Conservation (phyloP, 345 rosid species). For the Murraya paniculata region DNA sequence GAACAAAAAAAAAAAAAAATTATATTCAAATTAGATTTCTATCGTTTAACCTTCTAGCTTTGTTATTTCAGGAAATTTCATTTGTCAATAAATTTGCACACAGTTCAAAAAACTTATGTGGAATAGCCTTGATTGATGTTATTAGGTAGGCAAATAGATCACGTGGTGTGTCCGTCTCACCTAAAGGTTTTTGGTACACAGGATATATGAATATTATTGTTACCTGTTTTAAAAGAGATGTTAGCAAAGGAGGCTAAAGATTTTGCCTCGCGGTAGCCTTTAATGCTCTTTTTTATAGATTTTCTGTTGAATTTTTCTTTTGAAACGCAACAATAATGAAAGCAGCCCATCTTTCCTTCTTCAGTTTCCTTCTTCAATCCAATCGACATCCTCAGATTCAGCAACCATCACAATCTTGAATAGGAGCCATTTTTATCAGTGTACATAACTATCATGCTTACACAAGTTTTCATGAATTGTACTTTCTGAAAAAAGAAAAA, state of each 20-base stretch:
- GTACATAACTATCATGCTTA: background rate
- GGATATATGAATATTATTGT: background rate
- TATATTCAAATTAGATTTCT: background rate
- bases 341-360: conserved; percentile 45
- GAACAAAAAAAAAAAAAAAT: background rate
- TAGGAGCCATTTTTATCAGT: background rate
- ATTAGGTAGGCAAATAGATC: no score
- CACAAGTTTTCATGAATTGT: background rate
- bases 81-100: no score
- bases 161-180: no score
- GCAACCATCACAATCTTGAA: conserved; percentile 35
- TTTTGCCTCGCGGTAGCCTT: conserved; percentile 52
- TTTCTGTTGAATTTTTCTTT: conserved; percentile 38
- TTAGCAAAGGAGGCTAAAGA: conserved; percentile 57
- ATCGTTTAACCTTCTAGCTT: background rate
- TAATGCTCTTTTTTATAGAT: conserved; percentile 59
- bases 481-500: background rate
- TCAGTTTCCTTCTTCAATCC: conserved; percentile 18
- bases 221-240: conserved; percentile 82
- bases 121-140: no score
- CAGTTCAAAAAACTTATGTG: no score
- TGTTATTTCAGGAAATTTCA: no score
- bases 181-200: no score
- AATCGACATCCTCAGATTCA: conserved; percentile 16
- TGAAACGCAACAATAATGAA: conserved; percentile 53